Evolutionary conservation across 2,329 filamentous ascomycete genomes (phyloP), one percentile per base, ranked within the genome.

Genomic region (Fusarium sp.): DNA sequence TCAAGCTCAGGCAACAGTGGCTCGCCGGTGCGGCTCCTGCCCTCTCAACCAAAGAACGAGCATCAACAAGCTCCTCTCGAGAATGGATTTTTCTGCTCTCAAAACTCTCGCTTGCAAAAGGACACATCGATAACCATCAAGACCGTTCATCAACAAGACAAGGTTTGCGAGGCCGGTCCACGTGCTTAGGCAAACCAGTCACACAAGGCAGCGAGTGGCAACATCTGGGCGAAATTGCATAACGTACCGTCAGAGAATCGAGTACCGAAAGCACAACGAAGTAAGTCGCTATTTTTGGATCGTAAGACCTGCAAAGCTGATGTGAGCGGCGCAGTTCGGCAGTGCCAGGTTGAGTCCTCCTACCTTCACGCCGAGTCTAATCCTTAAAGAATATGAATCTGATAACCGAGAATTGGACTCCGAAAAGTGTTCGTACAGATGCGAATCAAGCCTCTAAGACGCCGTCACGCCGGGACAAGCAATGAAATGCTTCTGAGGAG

Each of bases 381-480:
- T 73, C 73, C 70, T 75, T 61, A 72, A 76, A 70, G 46, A 73
- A 78, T 76, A 60, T 65, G 69, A 74, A 72, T 72, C 72, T 76
- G 72, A 73, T 70, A 78, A 75, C 69, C 42, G 73, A 74, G 69
- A 77, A 75, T 72, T 76, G 76, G 78, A 82, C 79, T 80, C 78
- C 78, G 77, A 80, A 81, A 80, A 77, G 76, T 77, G 79, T 79
- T 78, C 79, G 79, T 78, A 78, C 78, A 79, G 79, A 80, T 73
- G 77, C 79, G 75, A 78, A 79, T 70, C 73, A 78, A 80, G 70
- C 76, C 74, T 80, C 74, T 81, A 75, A 78, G 79, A 83, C 81
- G 80, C 82, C 81, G 76, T 80, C 81, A 83, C 82, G 81, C 82
- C 80, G 76, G 70, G 77, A 76, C 77, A 77, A 78, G 78, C 76